Evolutionary conservation across 2,329 filamentous ascomycete genomes (phyloP).

Genomic region (Fusarium haematococcum): DNA sequence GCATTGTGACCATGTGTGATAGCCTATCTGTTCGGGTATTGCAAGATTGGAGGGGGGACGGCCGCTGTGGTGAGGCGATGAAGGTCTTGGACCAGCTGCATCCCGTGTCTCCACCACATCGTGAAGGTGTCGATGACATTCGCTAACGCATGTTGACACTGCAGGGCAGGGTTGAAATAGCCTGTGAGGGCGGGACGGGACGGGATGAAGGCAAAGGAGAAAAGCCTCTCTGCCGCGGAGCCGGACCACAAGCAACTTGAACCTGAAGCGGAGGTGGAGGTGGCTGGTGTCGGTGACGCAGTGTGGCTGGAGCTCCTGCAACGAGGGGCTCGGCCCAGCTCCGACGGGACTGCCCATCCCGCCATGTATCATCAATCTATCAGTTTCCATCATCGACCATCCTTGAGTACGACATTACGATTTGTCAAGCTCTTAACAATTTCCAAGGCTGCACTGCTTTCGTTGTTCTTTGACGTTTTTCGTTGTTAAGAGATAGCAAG

Average conservation of each 20-base stretch:
- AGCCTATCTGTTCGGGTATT: not conserved
- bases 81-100: not conserved
- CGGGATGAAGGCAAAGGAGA: not conserved
- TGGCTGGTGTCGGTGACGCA: constrained; percentile 43
- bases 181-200: not conserved
- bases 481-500: constrained; percentile 25
- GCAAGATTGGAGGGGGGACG: not conserved
- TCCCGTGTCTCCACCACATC: not conserved
- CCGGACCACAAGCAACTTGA: not conserved
- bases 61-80: not conserved
- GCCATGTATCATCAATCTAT: constrained; percentile 27
- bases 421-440: constrained; percentile 19
- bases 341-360: not conserved
- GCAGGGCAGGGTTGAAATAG: not conserved
- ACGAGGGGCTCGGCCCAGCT: constrained; percentile 20
- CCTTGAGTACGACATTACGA: constrained; percentile 1
- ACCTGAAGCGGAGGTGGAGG: constrained; percentile 30
- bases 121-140: not conserved
- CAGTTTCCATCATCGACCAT: constrained; percentile 47
- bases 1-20: not conserved
- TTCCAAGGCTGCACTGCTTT: constrained; percentile 14
- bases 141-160: not conserved
- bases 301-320: constrained; percentile 40
- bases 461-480: constrained; percentile 15
- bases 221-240: not conserved